Evolutionary conservation across 306 rosid genomes (phyloP).

Genomic region (Macrotyloma uniflorum): DNA sequence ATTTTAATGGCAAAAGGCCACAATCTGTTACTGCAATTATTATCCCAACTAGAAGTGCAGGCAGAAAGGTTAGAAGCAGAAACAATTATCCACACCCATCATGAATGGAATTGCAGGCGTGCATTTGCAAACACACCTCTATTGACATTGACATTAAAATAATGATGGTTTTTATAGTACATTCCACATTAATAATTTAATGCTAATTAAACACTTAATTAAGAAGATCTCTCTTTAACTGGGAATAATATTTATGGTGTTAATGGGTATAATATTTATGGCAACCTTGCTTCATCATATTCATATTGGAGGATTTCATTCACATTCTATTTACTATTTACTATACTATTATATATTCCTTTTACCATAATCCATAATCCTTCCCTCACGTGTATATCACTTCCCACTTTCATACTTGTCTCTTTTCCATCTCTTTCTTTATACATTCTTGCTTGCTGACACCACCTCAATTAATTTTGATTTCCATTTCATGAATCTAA

Average conservation of each 20-base stretch:
- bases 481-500: too few species aligned
- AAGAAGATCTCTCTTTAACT: conserved; percentile 11
- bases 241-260: too few species aligned
- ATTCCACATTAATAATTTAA: neutral
- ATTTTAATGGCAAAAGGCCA: neutral
- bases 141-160: neutral
- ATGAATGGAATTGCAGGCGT: conserved; percentile 55
- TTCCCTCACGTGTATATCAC: conserved; percentile 34
- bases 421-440: conserved; percentile 16
- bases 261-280: conserved; percentile 27
- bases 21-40: conserved; percentile 30
- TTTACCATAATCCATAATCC: conserved; percentile 56
- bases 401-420: neutral
- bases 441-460: neutral
- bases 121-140: conserved; percentile 45
- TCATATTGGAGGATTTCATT: conserved; percentile 41
- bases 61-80: conserved; percentile 34
- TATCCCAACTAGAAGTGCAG: conserved; percentile 33
- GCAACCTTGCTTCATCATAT: conserved; percentile 45
- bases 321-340: conserved; percentile 2
- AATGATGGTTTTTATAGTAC: neutral
- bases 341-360: conserved; percentile 37
- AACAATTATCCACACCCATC: conserved; percentile 29
- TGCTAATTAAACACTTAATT: neutral
- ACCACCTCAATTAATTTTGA: neutral